Evolutionary conservation across 805 yeast genomes (phyloP).

Genomic region (Schwanniomyces polymorphus): DNA sequence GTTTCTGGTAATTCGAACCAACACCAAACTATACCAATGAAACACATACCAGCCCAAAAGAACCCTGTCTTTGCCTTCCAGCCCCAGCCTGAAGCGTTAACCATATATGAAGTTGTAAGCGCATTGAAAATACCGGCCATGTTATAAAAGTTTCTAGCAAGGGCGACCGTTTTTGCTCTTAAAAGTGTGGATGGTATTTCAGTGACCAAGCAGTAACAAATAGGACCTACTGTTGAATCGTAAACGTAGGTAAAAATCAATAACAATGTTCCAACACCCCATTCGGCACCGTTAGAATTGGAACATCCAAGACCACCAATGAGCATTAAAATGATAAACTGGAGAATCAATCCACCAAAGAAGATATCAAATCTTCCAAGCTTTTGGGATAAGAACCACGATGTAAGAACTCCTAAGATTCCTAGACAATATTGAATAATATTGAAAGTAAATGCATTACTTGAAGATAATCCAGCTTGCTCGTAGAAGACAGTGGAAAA

Average conservation of each 20-base stretch:
- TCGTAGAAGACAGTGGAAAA: constrained; percentile 36
- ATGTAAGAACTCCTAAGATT: constrained; percentile 25
- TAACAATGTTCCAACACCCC: constrained; percentile 14
- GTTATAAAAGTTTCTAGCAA: constrained; percentile 31
- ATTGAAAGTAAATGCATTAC: constrained; percentile 26
- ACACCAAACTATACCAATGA: constrained; percentile 17
- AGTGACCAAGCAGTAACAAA: constrained; percentile 36
- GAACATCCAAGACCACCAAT: constrained; percentile 38
- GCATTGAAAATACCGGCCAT: constrained; percentile 30
- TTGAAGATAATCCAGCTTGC: constrained; percentile 31
- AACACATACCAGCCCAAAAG: constrained; percentile 41
- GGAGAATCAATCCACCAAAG: constrained; percentile 35
- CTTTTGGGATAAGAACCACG: constrained; percentile 29
- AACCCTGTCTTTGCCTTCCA: constrained; percentile 51
- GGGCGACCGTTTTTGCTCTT: constrained; percentile 41
- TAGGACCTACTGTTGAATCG: constrained; percentile 27
- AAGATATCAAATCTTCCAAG: constrained; percentile 42
- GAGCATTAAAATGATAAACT: constrained; percentile 30
- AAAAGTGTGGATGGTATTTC: constrained; percentile 41
- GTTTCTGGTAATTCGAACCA: constrained; percentile 37
- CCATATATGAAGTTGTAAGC: constrained; percentile 50
- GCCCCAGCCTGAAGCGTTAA: constrained; percentile 47
- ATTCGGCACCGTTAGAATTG: constrained; percentile 22
- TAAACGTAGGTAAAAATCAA: constrained; percentile 23
- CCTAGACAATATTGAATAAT: constrained; percentile 33